These are phyloP conservation scores for Oidium heveae DNA, from an alignment of 2,329 filamentous ascomycete genomes.

Conservation along the genomic window DNA sequence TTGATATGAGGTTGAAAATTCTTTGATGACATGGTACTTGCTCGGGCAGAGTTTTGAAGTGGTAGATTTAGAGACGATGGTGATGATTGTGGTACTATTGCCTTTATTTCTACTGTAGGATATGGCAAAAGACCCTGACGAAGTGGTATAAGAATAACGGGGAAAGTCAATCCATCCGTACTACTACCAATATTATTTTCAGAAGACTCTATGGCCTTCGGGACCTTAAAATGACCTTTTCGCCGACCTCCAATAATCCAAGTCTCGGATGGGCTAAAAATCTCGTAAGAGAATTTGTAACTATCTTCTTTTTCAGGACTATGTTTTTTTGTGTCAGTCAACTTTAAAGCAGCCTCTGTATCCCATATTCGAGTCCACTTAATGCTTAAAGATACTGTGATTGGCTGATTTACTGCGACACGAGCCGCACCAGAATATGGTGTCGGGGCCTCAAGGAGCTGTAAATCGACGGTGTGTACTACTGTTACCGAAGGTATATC, in stretches of 20 bases:
- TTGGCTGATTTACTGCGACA: constrained; percentile 30
- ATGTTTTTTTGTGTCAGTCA: constrained; percentile 4
- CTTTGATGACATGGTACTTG: constrained; percentile 1
- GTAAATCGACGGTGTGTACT: constrained; percentile 53
- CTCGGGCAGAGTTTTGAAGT: constrained; percentile 1
- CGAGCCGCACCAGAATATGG: neutral
- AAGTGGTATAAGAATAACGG: constrained; percentile 56
- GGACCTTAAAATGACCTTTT: constrained; percentile 50
- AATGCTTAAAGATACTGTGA: constrained; percentile 34
- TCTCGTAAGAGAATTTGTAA: constrained; percentile 57
- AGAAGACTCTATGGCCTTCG: constrained; percentile 17
- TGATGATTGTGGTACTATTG: constrained; percentile 15
- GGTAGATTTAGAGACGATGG: too few relatives aligned
- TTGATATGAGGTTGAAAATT: neutral
- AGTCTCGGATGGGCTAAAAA: constrained; percentile 44
- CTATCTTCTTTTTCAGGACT: constrained; percentile 2
- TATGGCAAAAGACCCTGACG: constrained; percentile 54
- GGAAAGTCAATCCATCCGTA: constrained; percentile 23
- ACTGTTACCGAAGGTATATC: constrained; percentile 66
- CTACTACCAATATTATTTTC: constrained; percentile 13
- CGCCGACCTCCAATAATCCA: constrained; percentile 73
- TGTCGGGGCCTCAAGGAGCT: constrained; percentile 19
- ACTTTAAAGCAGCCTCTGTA: constrained; percentile 14
- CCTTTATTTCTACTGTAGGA: constrained; percentile 53
- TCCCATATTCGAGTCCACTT: constrained; percentile 40